phyloP scores from a whole-genome alignment of 2,329 filamentous ascomycete genomes.

The Neocucurbitaria cava region DNA sequence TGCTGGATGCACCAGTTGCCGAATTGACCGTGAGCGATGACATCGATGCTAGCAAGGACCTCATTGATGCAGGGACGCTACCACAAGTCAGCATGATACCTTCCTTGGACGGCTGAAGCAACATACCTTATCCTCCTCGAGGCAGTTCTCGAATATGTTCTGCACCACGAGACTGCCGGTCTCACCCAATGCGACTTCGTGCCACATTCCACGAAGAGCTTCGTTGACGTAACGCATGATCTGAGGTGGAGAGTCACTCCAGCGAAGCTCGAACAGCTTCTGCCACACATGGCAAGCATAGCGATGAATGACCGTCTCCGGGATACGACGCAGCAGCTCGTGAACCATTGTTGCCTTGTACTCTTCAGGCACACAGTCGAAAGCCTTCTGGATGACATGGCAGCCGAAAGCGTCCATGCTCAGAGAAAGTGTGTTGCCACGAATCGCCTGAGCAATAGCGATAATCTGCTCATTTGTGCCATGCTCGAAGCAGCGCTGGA shows the following conservation, averaged over 20 bases:
- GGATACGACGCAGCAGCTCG: slow-evolving; percentile 91
- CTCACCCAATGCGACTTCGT: slow-evolving; percentile 95
- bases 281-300: slow-evolving; percentile 99
- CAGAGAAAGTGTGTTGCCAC: slow-evolving; percentile 89
- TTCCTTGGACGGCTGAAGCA: not conserved
- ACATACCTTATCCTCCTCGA: slow-evolving; percentile 94
- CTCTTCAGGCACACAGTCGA: slow-evolving; percentile 95
- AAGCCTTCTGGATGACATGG: slow-evolving; percentile 97
- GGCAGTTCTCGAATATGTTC: slow-evolving; percentile 99
- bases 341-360: slow-evolving; percentile 99
- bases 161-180: slow-evolving; percentile 98
- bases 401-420: slow-evolving; percentile 99
- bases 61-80: slow-evolving; percentile 97
- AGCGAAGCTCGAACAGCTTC: slow-evolving; percentile 97
- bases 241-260: slow-evolving; percentile 91
- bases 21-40: slow-evolving; percentile 96
- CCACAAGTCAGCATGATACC: slow-evolving; percentile 4
- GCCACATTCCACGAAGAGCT: slow-evolving; percentile 94
- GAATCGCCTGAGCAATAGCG: slow-evolving; percentile 91
- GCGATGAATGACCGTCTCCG: slow-evolving; percentile 96
- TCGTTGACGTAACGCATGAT: slow-evolving; percentile 99
- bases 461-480: slow-evolving; percentile 92
- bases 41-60: slow-evolving; percentile 91
- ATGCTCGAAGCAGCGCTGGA: slow-evolving; percentile 98
- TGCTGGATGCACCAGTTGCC: slow-evolving; percentile 99